A percentile compares a stretch with the other conserved stretches of the same genome.
Evolutionary conservation across 2,329 filamentous ascomycete genomes (phyloP).

Genomic region (Sarocladiaceae sp.): DNA sequence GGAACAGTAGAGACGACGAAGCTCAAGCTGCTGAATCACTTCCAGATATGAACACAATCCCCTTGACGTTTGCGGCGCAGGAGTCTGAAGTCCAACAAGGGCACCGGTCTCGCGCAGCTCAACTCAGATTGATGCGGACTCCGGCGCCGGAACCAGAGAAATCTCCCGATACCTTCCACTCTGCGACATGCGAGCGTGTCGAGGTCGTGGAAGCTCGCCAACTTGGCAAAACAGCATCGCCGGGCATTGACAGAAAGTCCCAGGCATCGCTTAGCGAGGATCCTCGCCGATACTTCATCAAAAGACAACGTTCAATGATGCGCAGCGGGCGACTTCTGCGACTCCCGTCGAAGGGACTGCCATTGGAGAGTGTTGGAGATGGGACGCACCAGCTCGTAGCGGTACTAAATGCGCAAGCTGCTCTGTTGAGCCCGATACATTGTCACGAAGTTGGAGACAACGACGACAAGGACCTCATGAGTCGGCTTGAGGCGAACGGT

Average conservation of each 20-base stretch:
- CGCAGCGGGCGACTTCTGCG: neutral
- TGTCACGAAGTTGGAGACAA: neutral
- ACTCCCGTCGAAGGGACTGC: constrained; percentile 4
- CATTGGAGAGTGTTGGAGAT: constrained; percentile 3
- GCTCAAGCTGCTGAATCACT: too few relatives aligned
- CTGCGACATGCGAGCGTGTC: too few relatives aligned
- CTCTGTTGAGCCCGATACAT: neutral
- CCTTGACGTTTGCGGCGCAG: too few relatives aligned
- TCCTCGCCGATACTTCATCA: neutral
- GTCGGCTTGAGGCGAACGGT: neutral
- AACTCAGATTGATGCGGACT: neutral
- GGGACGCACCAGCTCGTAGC: neutral
- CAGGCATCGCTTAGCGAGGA: neutral
- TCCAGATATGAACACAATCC: neutral
- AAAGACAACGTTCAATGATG: neutral
- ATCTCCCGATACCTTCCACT: too few relatives aligned
- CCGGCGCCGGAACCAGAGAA: neutral
- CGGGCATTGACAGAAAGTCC: neutral
- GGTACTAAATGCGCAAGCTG: neutral
- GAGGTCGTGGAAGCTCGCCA: too few relatives aligned
- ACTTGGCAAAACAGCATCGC: neutral
- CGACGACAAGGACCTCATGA: neutral
- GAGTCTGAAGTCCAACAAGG: neutral
- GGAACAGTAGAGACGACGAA: too few relatives aligned
- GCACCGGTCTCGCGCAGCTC: neutral